Evolutionary conservation across 371 early-diverging fungal species (phyloP).

Genomic region (Mortierella sp.): DNA sequence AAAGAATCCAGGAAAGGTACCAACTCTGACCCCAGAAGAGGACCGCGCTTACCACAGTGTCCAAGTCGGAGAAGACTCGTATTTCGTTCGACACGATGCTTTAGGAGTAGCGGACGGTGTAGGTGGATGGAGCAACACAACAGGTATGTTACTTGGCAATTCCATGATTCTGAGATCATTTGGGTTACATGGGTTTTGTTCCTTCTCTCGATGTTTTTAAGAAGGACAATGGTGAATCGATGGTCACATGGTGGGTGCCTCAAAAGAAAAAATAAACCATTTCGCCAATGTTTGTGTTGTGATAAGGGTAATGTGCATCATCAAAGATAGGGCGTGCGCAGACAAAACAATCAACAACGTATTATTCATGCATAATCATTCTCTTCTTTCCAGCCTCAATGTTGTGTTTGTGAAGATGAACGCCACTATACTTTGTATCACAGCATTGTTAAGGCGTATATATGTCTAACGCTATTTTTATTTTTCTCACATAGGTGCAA

Average conservation of each 20-base stretch:
- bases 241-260: neutral
- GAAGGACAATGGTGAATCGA: neutral
- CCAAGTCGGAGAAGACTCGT: constrained; percentile 89
- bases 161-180: no score
- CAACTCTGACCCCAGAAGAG: constrained; percentile 62
- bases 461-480: constrained; percentile 10
- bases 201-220: neutral
- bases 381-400: neutral
- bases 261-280: neutral
- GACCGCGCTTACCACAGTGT: constrained; percentile 82
- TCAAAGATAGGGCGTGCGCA: constrained; percentile 12
- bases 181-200: neutral
- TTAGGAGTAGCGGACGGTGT: constrained; percentile 90
- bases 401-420: neutral
- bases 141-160: constrained; percentile 35
- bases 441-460: neutral
- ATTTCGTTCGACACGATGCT: constrained; percentile 80
- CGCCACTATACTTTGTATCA: neutral
- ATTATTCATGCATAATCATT: neutral
- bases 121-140: constrained; percentile 79
- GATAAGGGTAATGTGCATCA: neutral
- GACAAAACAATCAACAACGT: neutral
- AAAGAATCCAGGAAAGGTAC: constrained; percentile 63
- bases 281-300: neutral
- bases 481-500: constrained; percentile 69